These are phyloP conservation scores for Betula pendula DNA, from an alignment of 306 rosid species.

Conservation along the genomic window DNA sequence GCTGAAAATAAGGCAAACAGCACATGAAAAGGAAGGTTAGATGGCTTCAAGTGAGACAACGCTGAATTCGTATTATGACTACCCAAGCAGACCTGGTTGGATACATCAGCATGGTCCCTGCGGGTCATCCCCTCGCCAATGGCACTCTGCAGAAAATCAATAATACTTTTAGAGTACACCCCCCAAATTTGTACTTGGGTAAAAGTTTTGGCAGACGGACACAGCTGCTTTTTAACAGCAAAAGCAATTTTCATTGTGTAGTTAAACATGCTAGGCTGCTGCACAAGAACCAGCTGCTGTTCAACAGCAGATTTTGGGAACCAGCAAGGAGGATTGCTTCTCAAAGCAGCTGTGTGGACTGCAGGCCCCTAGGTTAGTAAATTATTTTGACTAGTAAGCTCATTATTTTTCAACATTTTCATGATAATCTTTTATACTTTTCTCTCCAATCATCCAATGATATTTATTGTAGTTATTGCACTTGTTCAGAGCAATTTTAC, in stretches of 20 bases:
- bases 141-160: conserved; percentile 79
- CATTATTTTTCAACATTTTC: not conserved
- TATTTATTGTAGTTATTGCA: not conserved
- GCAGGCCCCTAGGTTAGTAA: not conserved
- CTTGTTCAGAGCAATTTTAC: not conserved
- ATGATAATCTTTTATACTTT: not conserved
- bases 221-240: not conserved
- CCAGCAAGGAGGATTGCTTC: not conserved
- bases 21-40: conserved; percentile 22
- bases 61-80: not conserved
- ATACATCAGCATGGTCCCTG: conserved; percentile 94
- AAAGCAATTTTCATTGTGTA: not conserved
- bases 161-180: conserved; percentile 18
- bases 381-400: not conserved
- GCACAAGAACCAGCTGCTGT: not conserved
- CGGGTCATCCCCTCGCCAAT: conserved; percentile 99
- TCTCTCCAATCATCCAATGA: not conserved
- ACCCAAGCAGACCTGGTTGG: conserved; percentile 79
- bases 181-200: conserved; percentile 1
- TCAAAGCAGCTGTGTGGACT: not conserved
- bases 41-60: conserved; percentile 7
- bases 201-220: not conserved
- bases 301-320: not conserved
- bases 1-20: conserved; percentile 45
- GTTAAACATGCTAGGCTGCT: not conserved